Percentiles rank a stretch among this genome's conserved stretches.
Evolutionary conservation across 2,329 filamentous ascomycete genomes (phyloP).

Genomic region (Cercospora sp.): DNA sequence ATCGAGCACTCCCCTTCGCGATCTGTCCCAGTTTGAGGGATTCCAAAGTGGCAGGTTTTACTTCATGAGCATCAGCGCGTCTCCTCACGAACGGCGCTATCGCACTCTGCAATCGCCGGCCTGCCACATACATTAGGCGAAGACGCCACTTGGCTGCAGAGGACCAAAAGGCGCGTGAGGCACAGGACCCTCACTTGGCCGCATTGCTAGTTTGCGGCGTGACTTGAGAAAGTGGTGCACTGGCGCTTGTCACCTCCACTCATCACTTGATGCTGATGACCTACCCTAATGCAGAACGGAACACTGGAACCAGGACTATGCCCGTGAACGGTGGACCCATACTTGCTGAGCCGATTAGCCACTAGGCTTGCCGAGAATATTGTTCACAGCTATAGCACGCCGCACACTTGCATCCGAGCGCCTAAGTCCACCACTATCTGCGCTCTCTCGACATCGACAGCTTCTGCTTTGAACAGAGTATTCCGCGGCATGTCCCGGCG

Average conservation of each 20-base stretch:
- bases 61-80: not conserved
- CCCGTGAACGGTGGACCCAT: not conserved
- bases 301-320: constrained; percentile 3
- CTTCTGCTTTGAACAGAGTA: not conserved
- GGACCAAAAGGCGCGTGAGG: not conserved
- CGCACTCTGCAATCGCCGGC: not conserved
- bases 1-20: not conserved
- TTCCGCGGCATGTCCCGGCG: not conserved
- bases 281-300: constrained; percentile 1
- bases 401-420: constrained; percentile 3
- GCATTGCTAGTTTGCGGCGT: constrained; percentile 3
- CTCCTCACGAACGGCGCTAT: not conserved
- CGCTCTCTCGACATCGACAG: not conserved
- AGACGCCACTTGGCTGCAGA: not conserved
- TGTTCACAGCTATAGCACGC: constrained; percentile 9
- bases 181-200: not conserved
- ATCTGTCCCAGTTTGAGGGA: not conserved
- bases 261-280: not conserved
- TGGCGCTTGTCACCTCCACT: not conserved
- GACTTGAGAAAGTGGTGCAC: not conserved
- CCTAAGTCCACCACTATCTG: not conserved
- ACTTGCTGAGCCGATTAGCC: not conserved
- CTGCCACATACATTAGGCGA: not conserved
- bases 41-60: not conserved
- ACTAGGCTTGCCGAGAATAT: not conserved